Evolutionary conservation across 2,329 filamentous ascomycete species (phyloP).

Genomic region (Helicocarpus griseus): DNA sequence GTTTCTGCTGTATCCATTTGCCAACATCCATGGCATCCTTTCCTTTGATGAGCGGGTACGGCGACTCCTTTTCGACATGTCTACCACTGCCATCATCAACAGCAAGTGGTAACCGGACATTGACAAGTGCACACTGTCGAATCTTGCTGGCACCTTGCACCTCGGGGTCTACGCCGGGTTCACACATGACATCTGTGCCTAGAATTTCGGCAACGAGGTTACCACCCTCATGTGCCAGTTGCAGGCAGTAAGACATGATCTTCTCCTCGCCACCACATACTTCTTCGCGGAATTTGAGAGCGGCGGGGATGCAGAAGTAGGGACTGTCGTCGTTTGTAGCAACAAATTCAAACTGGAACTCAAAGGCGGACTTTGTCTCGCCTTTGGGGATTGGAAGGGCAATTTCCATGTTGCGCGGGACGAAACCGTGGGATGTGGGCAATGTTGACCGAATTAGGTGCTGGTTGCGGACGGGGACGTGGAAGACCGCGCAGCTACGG

Average conservation of each 20-base stretch:
- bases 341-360: conserved; percentile 63
- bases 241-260: conserved; percentile 54
- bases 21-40: conserved; percentile 35
- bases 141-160: conserved; percentile 28
- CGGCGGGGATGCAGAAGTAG: conserved; percentile 62
- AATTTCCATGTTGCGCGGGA: conserved; percentile 29
- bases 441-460: conserved; percentile 61
- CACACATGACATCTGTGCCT: conserved; percentile 61
- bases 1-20: conserved; percentile 48
- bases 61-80: conserved; percentile 4
- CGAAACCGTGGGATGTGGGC: conserved; percentile 72
- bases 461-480: conserved; percentile 70
- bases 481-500: conserved; percentile 69
- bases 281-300: conserved; percentile 59
- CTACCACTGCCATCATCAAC: conserved; percentile 19
- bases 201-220: conserved; percentile 51
- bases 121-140: conserved; percentile 59
- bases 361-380: conserved; percentile 48
- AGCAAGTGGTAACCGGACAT: conserved; percentile 61
- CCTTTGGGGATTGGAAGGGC: conserved; percentile 8
- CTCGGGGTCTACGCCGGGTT: conserved; percentile 23
- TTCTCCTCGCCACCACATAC: conserved; percentile 63
- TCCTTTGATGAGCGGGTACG: conserved; percentile 24
- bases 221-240: conserved; percentile 56
- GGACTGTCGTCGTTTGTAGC: conserved; percentile 66